Conservation (phyloP, 2,329 filamentous ascomycete species). For the Furcasterigmium furcatum region DNA sequence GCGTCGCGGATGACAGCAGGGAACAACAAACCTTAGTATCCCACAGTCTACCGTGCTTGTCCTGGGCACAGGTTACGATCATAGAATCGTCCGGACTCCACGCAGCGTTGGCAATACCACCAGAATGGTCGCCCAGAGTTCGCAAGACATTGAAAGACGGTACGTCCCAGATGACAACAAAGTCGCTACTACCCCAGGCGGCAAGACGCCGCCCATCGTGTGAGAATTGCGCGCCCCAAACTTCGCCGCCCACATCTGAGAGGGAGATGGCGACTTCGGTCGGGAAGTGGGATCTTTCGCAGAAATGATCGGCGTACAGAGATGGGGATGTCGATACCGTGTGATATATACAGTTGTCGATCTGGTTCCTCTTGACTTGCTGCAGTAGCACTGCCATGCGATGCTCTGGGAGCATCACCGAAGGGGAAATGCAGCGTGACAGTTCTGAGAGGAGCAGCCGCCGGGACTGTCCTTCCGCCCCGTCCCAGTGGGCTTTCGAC, state of each 20-base stretch:
- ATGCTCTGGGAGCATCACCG: slow-evolving; percentile 94
- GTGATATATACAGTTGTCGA: slow-evolving; percentile 83
- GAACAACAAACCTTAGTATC: slow-evolving; percentile 56
- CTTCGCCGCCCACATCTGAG: slow-evolving; percentile 71
- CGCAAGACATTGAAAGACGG: slow-evolving; percentile 63
- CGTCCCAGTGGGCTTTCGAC: slow-evolving; percentile 79
- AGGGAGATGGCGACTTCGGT: slow-evolving; percentile 68
- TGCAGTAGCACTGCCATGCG: slow-evolving; percentile 78
- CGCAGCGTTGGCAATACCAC: slow-evolving; percentile 73
- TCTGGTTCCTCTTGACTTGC: slow-evolving; percentile 80
- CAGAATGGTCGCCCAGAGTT: slow-evolving; percentile 61
- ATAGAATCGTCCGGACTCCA: slow-evolving; percentile 93
- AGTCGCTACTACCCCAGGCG: slow-evolving; percentile 72
- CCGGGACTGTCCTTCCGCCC: slow-evolving; percentile 71
- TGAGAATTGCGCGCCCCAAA: slow-evolving; percentile 91
- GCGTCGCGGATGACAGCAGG: background rate
- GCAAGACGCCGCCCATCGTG: slow-evolving; percentile 81
- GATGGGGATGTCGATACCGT: slow-evolving; percentile 77
- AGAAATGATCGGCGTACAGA: slow-evolving; percentile 84
- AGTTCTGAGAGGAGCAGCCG: slow-evolving; percentile 73
- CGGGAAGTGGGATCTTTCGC: slow-evolving; percentile 78
- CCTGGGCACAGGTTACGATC: slow-evolving; percentile 78
- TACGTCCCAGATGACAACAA: slow-evolving; percentile 81
- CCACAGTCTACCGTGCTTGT: slow-evolving; percentile 74
- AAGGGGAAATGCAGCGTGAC: slow-evolving; percentile 90